Base-by-base conservation (phyloP, 176 grass and related monocot species). In the Guadua angustifolia region DNA sequence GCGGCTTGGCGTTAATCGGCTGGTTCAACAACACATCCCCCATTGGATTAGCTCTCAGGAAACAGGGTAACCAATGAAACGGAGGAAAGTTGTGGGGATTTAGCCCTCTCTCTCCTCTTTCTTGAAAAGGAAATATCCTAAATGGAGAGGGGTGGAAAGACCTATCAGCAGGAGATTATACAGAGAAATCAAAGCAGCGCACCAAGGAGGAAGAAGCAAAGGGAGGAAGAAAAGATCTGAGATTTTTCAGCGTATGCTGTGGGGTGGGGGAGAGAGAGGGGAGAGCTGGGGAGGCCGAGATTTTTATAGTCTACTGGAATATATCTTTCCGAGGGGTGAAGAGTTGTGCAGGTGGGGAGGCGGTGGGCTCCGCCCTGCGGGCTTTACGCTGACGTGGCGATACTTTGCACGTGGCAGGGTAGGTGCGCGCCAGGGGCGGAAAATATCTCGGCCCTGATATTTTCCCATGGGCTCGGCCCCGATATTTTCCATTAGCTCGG, bases 361-460 rank as follows among this genome's bases (percentile, higher is more conserved):
- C 46, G 33, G 74, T 36, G 66, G 74, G 86, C 46, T 11, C 83
- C 70, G 29, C 13, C 11, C 2, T n/a, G 14, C 18, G 26, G 38
- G 39, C 82, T 89, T 92, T 89, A 38, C 47, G 29, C 17, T 84
- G 80, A 80, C 65, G 81, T 81, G 84, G 83, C 51, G 0, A 66
- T 13, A 21, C 81, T 84, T 89, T 69, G 59, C 73, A 90, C 88
- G 85, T 90, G 82, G 92, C 86, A 29, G 5, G 1, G 38, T 22
- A 22, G 1, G 39, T 4, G 59, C 46, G 12, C 38, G 56, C 58
- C 52, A 40, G 14, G 7, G 12, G 19, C 1, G 22, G 10, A 73
- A 85, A 88, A 88, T 82, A 92, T 92, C 86, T 76, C 24, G 46
- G 15, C 1, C 5, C 64, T 3, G 88, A 85, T 86, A 89, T 89